Evolutionary conservation across 495 filamentous ascomycete genomes (phyloP).

Genomic region (Xylaria palmicola): DNA sequence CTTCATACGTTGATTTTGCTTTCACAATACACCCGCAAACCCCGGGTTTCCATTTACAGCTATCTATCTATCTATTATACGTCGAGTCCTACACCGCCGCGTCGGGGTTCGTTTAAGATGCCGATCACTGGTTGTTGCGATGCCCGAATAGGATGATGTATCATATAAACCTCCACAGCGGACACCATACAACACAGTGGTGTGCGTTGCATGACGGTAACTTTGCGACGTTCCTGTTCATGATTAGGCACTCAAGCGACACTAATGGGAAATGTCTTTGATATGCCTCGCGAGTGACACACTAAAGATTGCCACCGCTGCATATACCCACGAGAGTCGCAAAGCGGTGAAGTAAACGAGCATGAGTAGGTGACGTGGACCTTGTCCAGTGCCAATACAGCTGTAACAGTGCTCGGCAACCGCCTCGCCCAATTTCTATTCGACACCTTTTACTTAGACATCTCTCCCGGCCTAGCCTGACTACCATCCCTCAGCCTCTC

Average conservation of each 20-base stretch:
- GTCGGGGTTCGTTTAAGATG: background rate
- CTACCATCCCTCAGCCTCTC: background rate
- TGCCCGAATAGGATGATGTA: background rate
- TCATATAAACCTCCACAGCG: background rate
- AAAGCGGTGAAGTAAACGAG: background rate
- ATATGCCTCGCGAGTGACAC: background rate
- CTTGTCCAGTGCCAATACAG: no score
- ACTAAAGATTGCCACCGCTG: background rate
- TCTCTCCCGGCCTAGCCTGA: no score
- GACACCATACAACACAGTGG: background rate
- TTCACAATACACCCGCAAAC: background rate
- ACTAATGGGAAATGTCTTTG: background rate
- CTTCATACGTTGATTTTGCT: background rate
- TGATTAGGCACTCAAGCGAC: background rate
- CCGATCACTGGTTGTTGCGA: background rate
- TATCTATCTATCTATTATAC: background rate
- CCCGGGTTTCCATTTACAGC: background rate
- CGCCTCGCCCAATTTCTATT: no score
- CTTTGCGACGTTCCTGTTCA: background rate
- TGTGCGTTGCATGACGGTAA: background rate
- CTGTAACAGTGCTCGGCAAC: background rate
- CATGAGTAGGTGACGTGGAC: background rate
- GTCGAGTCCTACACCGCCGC: background rate
- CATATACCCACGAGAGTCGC: background rate
- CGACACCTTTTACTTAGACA: background rate